These are phyloP conservation scores for Fusarium duplospermum DNA, from an alignment of 2,329 filamentous ascomycete genomes.

Conservation along the genomic window DNA sequence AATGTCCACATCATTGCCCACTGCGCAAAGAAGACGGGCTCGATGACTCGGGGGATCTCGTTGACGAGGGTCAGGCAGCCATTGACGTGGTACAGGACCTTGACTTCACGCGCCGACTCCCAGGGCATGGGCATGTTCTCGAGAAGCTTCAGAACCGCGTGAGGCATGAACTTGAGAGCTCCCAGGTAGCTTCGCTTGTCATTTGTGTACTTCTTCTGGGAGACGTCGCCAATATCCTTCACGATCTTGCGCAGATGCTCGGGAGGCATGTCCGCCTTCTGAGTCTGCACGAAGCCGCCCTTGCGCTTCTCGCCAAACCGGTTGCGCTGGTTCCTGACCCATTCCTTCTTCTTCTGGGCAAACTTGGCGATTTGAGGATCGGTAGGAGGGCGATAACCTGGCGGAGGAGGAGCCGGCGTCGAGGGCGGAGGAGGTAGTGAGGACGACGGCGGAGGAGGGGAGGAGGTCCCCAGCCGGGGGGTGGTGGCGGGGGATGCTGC, in stretches of 20 bases:
- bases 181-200: constrained; percentile 98
- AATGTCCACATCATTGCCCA: constrained; percentile 99
- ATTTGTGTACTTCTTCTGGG: constrained; percentile 98
- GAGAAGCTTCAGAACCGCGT: constrained; percentile 94
- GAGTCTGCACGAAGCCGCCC: constrained; percentile 95
- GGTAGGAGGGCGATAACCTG: constrained; percentile 82
- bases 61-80: constrained; percentile 97
- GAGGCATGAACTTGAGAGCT: constrained; percentile 98
- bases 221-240: constrained; percentile 98
- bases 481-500: constrained; percentile 66
- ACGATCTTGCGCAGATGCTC: constrained; percentile 99
- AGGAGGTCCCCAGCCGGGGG: constrained; percentile 71
- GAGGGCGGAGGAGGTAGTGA: constrained; percentile 68
- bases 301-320: constrained; percentile 97
- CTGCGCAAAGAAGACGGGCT: constrained; percentile 96
- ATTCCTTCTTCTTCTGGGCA: constrained; percentile 99
- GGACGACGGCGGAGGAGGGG: constrained; percentile 66
- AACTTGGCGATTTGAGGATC: constrained; percentile 93
- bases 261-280: constrained; percentile 98
- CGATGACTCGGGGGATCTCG: constrained; percentile 95
- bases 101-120: constrained; percentile 96
- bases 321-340: constrained; percentile 90
- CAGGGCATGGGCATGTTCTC: constrained; percentile 99
- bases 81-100: constrained; percentile 98
- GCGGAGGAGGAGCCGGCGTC: constrained; percentile 78